Conservation (phyloP, 2,329 filamentous ascomycete species). For the Chaetomium globosum region DNA sequence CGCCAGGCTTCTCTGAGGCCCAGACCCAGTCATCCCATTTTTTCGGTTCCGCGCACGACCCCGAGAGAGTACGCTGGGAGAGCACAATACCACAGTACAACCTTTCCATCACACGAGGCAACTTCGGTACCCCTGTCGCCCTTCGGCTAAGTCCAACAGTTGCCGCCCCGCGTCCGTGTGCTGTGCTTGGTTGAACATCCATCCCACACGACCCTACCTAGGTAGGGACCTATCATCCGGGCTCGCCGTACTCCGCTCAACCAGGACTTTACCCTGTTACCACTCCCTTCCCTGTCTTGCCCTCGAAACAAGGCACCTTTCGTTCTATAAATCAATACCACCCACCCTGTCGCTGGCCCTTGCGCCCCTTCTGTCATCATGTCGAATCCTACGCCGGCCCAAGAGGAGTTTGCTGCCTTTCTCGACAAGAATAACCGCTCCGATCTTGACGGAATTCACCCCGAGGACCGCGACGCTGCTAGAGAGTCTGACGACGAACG, state of each 20-base stretch:
- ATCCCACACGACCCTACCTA: constrained; percentile 12
- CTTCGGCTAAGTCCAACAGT: neutral
- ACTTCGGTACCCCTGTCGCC: constrained; percentile 1
- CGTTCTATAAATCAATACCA: constrained; percentile 42
- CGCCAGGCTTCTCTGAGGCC: constrained; percentile 1
- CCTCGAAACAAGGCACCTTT: constrained; percentile 31
- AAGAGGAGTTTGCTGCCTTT: constrained; percentile 68
- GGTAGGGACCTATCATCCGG: constrained; percentile 27
- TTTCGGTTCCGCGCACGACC: neutral
- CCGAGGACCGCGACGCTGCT: constrained; percentile 59
- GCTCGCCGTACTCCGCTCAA: constrained; percentile 29
- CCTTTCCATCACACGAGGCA: constrained; percentile 5
- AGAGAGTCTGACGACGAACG: constrained; percentile 48
- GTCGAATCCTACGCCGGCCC: constrained; percentile 60
- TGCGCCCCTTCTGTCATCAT: constrained; percentile 47
- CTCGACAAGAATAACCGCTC: constrained; percentile 58
- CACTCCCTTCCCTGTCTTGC: constrained; percentile 23
- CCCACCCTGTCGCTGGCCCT: constrained; percentile 26
- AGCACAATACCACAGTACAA: neutral
- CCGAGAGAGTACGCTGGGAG: neutral
- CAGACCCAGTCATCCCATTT: constrained; percentile 13
- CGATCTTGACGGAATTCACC: constrained; percentile 52
- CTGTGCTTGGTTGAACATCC: constrained; percentile 4
- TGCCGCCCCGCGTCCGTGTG: constrained; percentile 12
- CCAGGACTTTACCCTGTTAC: constrained; percentile 21